These are phyloP conservation scores for Phytophthora sansomeana DNA, from an alignment of 352 stramenopile species.

Conservation along the genomic window DNA sequence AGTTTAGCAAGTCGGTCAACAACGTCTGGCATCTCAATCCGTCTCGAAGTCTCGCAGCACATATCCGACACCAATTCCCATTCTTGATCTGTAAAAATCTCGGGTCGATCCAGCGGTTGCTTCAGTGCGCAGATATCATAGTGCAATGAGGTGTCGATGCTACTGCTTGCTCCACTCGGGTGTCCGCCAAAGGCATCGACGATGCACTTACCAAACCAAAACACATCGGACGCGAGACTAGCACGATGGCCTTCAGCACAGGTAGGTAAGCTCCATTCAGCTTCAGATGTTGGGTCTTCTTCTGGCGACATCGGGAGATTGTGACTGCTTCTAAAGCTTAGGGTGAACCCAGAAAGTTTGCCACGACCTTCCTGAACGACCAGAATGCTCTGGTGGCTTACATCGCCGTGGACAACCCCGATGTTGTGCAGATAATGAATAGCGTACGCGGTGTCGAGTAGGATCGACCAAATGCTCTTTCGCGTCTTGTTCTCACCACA, in stretches of 20 bases:
- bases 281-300: neutral
- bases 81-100: slow-evolving; percentile 3
- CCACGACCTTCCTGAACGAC: neutral
- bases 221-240: neutral
- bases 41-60: neutral
- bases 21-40: slow-evolving; percentile 7
- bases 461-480: neutral
- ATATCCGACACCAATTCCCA: slow-evolving; percentile 14
- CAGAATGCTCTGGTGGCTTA: slow-evolving; percentile 8
- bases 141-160: neutral
- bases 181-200: neutral
- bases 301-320: neutral
- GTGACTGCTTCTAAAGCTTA: neutral
- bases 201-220: slow-evolving; percentile 14
- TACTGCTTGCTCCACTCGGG: neutral
- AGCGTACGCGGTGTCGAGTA: slow-evolving; percentile 3
- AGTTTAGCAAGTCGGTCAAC: slow-evolving; percentile 6
- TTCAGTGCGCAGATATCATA: neutral
- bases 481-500: too few species aligned
- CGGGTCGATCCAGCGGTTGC: neutral
- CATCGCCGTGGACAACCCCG: slow-evolving; percentile 6
- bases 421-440: slow-evolving; percentile 12
- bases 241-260: neutral
- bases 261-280: neutral
- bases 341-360: slow-evolving; percentile 3